phyloP scores from a whole-genome alignment of 805 yeast genomes.

The Wickerhamomyces subpelliculosus region DNA sequence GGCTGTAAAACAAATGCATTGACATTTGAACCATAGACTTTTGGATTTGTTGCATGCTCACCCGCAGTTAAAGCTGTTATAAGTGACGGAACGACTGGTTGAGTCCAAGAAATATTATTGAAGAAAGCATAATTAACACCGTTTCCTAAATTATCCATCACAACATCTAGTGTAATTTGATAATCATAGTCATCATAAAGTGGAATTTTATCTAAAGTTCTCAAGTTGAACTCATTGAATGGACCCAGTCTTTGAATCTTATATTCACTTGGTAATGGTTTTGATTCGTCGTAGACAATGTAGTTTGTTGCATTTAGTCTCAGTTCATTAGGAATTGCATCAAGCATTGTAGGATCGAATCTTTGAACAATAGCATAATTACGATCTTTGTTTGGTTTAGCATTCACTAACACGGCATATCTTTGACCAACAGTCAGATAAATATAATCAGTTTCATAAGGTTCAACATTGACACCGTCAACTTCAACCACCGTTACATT shows the following conservation, averaged over 20 bases:
- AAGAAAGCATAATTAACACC: constrained; percentile 76
- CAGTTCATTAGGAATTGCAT: constrained; percentile 54
- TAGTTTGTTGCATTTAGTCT: constrained; percentile 47
- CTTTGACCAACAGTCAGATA: constrained; percentile 80
- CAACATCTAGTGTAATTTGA: constrained; percentile 49
- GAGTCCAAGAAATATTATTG: constrained; percentile 55
- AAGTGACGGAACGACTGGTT: constrained; percentile 68
- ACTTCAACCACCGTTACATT: constrained; percentile 65
- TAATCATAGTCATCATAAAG: constrained; percentile 56
- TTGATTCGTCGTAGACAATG: constrained; percentile 39
- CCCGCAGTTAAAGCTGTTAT: constrained; percentile 49
- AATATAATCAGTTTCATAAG: constrained; percentile 44
- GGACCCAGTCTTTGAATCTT: constrained; percentile 9
- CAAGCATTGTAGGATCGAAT: constrained; percentile 64
- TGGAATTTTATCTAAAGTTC: constrained; percentile 36
- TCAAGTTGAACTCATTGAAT: constrained; percentile 30
- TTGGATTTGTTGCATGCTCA: constrained; percentile 41
- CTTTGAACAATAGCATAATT: constrained; percentile 58
- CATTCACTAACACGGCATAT: constrained; percentile 57
- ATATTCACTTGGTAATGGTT: constrained; percentile 23
- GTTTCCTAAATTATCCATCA: constrained; percentile 63
- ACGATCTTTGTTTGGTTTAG: constrained; percentile 36
- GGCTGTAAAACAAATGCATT: constrained; percentile 54
- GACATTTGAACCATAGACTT: constrained; percentile 71
- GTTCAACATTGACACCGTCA: constrained; percentile 65